Conservation (phyloP, 495 filamentous ascomycete species). For the Xylaria cubensis region DNA sequence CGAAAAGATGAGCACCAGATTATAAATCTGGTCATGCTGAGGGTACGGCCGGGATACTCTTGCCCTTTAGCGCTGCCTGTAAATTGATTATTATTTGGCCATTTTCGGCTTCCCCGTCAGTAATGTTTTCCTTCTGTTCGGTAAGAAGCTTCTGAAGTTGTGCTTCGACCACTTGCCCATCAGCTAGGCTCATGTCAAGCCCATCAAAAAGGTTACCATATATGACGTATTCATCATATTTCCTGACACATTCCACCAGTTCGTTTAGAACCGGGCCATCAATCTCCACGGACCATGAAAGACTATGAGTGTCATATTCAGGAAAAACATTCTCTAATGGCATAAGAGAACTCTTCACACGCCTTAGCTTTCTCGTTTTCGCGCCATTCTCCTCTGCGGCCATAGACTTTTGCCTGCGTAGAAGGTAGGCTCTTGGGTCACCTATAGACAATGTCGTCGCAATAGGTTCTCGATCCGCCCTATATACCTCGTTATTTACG, state of each 20-base stretch:
- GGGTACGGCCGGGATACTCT: neutral
- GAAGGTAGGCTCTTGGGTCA: constrained; percentile 50
- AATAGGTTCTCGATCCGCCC: constrained; percentile 32
- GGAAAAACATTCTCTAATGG: constrained; percentile 51
- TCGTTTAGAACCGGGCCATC: constrained; percentile 17
- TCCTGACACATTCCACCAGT: constrained; percentile 9
- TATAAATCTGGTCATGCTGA: neutral
- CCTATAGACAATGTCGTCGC: constrained; percentile 40
- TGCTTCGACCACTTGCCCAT: constrained; percentile 31
- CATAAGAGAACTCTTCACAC: constrained; percentile 51
- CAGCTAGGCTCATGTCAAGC: constrained; percentile 34
- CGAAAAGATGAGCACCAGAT: neutral
- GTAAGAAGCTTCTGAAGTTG: constrained; percentile 27
- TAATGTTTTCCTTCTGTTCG: constrained; percentile 1
- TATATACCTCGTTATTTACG: neutral
- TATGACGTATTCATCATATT: constrained; percentile 34
- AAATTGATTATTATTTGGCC: neutral
- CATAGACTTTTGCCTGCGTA: constrained; percentile 48
- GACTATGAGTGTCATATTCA: constrained; percentile 36
- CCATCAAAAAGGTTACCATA: constrained; percentile 31
- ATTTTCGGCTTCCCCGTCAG: neutral
- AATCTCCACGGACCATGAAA: constrained; percentile 35
- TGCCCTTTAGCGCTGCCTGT: constrained; percentile 17
- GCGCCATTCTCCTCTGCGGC: constrained; percentile 26
- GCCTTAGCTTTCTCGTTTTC: constrained; percentile 39